These are phyloP conservation scores for Striga hermonthica DNA, from an alignment of 305 asterid species.

Conservation along the genomic window DNA sequence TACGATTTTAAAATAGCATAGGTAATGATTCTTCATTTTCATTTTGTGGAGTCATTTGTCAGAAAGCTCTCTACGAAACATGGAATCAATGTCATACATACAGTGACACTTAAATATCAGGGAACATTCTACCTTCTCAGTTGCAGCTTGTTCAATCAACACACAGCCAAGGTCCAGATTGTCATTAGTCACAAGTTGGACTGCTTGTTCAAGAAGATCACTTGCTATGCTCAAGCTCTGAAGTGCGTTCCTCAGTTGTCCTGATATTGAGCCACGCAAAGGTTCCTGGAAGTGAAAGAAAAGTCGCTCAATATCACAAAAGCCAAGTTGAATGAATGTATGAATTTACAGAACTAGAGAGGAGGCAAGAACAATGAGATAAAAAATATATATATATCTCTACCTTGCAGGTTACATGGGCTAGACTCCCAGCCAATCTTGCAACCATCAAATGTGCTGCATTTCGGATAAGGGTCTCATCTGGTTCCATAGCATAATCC, in stretches of 20 bases:
- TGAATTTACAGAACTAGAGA: not conserved
- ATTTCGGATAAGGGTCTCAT: constrained; percentile 83
- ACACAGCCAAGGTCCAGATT: constrained; percentile 99
- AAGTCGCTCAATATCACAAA: constrained; percentile 17
- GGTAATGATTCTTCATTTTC: not conserved
- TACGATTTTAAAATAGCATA: not conserved
- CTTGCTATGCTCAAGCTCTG: constrained; percentile 55
- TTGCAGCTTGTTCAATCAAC: constrained; percentile 96
- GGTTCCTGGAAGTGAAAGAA: constrained; percentile 61
- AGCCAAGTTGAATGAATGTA: constrained; percentile 2
- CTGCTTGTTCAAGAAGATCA: constrained; percentile 82
- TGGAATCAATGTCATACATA: constrained; percentile 9
- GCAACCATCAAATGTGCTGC: constrained; percentile 99
- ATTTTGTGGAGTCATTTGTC: constrained; percentile 2
- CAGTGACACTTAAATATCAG: constrained; percentile 5
- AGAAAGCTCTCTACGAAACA: constrained; percentile 18
- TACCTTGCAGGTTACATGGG: constrained; percentile 99
- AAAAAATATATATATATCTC: not conserved
- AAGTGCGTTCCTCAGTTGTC: constrained; percentile 79
- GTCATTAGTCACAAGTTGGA: constrained; percentile 87
- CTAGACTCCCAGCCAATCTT: constrained; percentile 94
- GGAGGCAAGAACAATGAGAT: not conserved
- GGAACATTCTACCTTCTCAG: constrained; percentile 67
- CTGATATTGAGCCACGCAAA: constrained; percentile 77
- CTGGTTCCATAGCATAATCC: constrained; percentile 98